Evolutionary conservation across 495 filamentous ascomycete species (phyloP), one percentile per base, ranked within the genome.

Genomic region (Saxispiralis lemnorum): DNA sequence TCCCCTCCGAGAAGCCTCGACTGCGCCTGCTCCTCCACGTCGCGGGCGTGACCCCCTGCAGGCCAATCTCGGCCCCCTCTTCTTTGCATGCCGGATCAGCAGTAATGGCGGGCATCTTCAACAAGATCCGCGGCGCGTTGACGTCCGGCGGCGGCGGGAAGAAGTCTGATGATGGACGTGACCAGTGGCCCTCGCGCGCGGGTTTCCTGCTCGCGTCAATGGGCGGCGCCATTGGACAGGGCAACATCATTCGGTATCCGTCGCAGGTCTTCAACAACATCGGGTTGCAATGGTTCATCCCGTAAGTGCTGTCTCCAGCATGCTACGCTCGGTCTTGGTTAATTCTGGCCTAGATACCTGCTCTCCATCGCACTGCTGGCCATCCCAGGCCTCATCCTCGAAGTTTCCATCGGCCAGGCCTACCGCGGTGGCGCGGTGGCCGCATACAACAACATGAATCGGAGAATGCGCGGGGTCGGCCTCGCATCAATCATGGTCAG

Each of bases 191-290:
- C 4, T 18, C 37, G 11, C 37, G 37, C 37, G 19, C 19, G 15
- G 13, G 13, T 13, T 39, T 18, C 37, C 15, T 39, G 15, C 37
- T 39, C 13, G 37, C 37, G 3, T 39, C 37, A 3, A 39, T 39
- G 37, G 37, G 37, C 15, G 37, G 37, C 14, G 37, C 37, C 12
- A 13, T 39, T 6, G 37, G 37, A 6, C 12, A 39, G 18, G 37
- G 37, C 15, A 39, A 39, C 37, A 39, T 39, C 37, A 39, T 39
- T 21, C 37, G 37, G 12, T 39, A 18, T 18, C 37, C 37, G 13
- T 39, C 37, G 37, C 37, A 39, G 37, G 37, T 39, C 15, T 39
- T 39, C 18, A 39, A 39, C 19, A 39, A 39, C 37, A 39, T 39
- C 13, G 37, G 37, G 15, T 21, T 39, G 37, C 37, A 39, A 39